Percentiles rank a stretch among this genome's conserved stretches.
These are phyloP conservation scores for Nakataea oryzae DNA, from an alignment of 2,329 filamentous ascomycete genomes.

Conservation along the genomic window DNA sequence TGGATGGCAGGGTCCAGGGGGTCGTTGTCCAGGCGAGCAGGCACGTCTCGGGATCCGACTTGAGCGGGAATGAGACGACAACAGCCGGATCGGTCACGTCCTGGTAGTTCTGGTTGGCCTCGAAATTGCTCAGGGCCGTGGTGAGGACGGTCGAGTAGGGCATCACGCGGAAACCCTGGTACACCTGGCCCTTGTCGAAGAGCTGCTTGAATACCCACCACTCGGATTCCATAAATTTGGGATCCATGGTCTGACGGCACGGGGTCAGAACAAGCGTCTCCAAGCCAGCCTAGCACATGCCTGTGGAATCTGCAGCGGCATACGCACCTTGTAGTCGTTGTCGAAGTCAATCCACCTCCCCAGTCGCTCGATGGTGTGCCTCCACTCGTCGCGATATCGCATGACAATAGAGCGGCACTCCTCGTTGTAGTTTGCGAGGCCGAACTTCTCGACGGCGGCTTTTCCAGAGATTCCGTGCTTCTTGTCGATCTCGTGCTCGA, in stretches of 20 bases:
- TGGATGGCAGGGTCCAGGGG: conserved; percentile 70
- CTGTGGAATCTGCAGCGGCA: background rate
- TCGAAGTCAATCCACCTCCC: conserved; percentile 98
- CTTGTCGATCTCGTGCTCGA: conserved; percentile 97
- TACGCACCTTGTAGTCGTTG: conserved; percentile 77
- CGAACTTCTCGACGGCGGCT: conserved; percentile 77
- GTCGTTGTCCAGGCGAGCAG: conserved; percentile 85
- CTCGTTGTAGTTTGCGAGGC: conserved; percentile 82
- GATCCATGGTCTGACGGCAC: conserved; percentile 71
- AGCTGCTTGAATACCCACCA: conserved; percentile 98
- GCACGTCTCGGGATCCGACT: conserved; percentile 63
- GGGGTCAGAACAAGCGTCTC: too few relatives aligned
- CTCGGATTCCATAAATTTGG: conserved; percentile 87
- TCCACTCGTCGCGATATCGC: conserved; percentile 81
- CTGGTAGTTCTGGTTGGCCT: conserved; percentile 91
- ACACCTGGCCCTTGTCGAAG: conserved; percentile 81
- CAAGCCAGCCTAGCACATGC: too few relatives aligned
- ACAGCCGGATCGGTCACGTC: conserved; percentile 85
- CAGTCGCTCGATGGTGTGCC: conserved; percentile 74
- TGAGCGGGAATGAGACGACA: conserved; percentile 76
- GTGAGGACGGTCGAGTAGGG: conserved; percentile 87
- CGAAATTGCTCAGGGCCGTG: conserved; percentile 86
- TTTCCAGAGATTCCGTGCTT: conserved; percentile 77
- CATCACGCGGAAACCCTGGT: conserved; percentile 87
- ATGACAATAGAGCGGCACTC: conserved; percentile 91